Percentiles rank a stretch among this genome's conserved stretches.
These are phyloP conservation scores for Eimeria praecox DNA, from an alignment of 169 alveolate genomes.

Conservation along the genomic window DNA sequence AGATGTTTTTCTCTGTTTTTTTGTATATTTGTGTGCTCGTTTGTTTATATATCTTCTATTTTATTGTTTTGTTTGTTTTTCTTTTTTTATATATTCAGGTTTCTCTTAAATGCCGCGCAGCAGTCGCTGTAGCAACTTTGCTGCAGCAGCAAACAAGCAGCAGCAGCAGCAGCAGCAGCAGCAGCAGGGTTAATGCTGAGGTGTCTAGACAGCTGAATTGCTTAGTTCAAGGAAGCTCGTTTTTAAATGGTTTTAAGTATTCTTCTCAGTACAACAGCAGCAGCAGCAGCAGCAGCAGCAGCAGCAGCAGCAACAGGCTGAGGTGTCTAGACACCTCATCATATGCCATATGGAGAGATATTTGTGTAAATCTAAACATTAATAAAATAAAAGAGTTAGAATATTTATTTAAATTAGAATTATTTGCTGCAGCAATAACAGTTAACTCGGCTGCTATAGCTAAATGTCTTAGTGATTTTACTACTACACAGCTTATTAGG, in stretches of 20 bases:
- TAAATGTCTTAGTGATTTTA: not conserved
- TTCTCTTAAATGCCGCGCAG: not conserved
- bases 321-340: not conserved
- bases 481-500: not conserved
- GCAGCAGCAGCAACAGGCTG: too few relatives aligned
- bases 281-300: too few relatives aligned
- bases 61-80: too few relatives aligned
- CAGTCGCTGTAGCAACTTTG: not conserved
- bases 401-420: too few relatives aligned
- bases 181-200: too few relatives aligned
- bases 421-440: not conserved
- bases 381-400: too few relatives aligned
- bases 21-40: too few relatives aligned
- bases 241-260: too few relatives aligned
- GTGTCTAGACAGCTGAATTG: not conserved
- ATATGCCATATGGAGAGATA: not conserved
- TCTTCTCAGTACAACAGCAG: too few relatives aligned
- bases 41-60: not conserved
- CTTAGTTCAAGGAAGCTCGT: not conserved
- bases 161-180: too few relatives aligned
- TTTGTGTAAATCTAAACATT: not conserved
- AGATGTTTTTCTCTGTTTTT: too few relatives aligned
- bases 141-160: not conserved
- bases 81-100: not conserved
- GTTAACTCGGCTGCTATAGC: not conserved